Conservation (phyloP, 768 basidiomycete species). For the Tulasnella sp. region DNA sequence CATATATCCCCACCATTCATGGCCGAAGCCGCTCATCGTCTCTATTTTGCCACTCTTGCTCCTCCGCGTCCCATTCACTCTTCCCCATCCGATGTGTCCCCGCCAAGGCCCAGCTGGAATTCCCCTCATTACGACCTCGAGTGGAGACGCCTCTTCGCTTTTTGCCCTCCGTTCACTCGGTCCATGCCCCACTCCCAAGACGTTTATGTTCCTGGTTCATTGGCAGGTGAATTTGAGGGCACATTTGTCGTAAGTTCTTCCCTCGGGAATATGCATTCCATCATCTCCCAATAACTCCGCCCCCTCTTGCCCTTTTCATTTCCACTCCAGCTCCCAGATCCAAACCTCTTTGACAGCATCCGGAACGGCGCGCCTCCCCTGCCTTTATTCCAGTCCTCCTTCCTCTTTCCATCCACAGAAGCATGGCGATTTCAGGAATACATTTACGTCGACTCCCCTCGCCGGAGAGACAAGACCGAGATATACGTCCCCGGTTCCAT, state of each 20-base stretch:
- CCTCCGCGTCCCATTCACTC: not conserved
- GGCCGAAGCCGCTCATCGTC: conserved; percentile 5
- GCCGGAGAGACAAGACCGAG: not conserved
- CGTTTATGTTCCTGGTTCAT: conserved; percentile 39
- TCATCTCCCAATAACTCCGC: not conserved
- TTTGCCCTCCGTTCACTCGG: conserved; percentile 30
- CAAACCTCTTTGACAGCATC: not conserved
- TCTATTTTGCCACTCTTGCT: not conserved
- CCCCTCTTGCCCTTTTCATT: not conserved
- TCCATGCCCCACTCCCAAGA: conserved; percentile 24
- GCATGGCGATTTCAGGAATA: conserved; percentile 8
- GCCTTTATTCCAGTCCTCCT: not conserved
- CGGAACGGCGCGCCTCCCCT: not conserved
- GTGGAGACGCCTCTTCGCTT: conserved; percentile 43
- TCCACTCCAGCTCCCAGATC: not conserved
- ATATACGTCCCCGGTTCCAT: not conserved
- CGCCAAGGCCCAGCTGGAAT: not conserved
- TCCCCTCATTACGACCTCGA: conserved; percentile 40
- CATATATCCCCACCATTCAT: conserved; percentile 3
- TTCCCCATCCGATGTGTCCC: not conserved
- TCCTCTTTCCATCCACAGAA: not conserved
- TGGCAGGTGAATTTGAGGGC: conserved; percentile 52
- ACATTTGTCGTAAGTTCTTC: conserved; percentile 46
- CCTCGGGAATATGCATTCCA: conserved; percentile 1
- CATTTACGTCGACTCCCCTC: not conserved